Evolutionary conservation across 352 stramenopile species (phyloP).

Genomic region (Phytophthora melonis): DNA sequence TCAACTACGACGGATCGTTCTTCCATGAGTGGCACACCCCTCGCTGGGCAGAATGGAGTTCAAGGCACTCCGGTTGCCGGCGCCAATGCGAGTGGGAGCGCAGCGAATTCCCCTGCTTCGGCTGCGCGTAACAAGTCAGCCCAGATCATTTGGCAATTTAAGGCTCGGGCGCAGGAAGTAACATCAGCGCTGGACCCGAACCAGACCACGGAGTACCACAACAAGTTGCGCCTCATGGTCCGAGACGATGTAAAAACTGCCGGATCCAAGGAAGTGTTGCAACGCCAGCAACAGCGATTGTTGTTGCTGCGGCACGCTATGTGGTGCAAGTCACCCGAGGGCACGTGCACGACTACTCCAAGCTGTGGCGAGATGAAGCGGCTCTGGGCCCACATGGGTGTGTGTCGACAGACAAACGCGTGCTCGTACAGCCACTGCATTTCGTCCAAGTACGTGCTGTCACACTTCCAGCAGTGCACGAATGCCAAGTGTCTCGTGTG

Average conservation of each 20-base stretch:
- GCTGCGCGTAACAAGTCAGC: slow-evolving; percentile 69
- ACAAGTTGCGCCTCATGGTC: slow-evolving; percentile 87
- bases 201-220: slow-evolving; percentile 85
- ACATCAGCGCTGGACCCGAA: slow-evolving; percentile 85
- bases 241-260: slow-evolving; percentile 74
- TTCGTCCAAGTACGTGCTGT: slow-evolving; percentile 98
- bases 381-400: slow-evolving; percentile 98
- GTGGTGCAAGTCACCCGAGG: slow-evolving; percentile 97
- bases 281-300: slow-evolving; percentile 98
- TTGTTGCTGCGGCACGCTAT: slow-evolving; percentile 97
- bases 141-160: slow-evolving; percentile 88
- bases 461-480: slow-evolving; percentile 99
- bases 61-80: slow-evolving; percentile 21
- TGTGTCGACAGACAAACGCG: slow-evolving; percentile 96
- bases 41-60: slow-evolving; percentile 33
- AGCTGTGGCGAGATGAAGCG: slow-evolving; percentile 98
- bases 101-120: slow-evolving; percentile 35
- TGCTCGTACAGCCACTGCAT: slow-evolving; percentile 98
- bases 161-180: slow-evolving; percentile 77
- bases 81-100: slow-evolving; percentile 20
- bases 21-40: slow-evolving; percentile 44
- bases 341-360: slow-evolving; percentile 94
- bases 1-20: slow-evolving; percentile 56
- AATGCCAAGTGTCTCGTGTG: slow-evolving; percentile 98
- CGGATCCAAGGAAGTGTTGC: slow-evolving; percentile 94